Evolutionary conservation across 345 rosid species (phyloP).

Genomic region (Eucalyptus marginata): DNA sequence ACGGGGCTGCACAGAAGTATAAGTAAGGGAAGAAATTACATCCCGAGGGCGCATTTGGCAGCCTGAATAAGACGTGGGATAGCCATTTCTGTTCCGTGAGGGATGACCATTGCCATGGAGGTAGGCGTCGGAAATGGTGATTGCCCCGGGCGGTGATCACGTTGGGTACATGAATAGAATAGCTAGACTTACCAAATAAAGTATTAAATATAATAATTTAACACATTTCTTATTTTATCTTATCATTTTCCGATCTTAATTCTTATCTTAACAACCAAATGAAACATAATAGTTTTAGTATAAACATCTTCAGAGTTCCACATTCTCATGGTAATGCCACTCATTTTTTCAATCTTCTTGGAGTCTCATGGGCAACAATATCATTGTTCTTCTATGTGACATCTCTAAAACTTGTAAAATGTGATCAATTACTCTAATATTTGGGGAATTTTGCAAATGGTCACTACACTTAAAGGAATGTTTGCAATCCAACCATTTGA

Average conservation of each 20-base stretch:
- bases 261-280: rapidly evolving
- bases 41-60: neutral
- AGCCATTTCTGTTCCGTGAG: neutral
- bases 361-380: neutral
- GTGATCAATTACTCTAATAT: neutral
- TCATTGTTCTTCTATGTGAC: neutral
- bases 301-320: rapidly evolving
- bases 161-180: neutral
- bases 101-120: neutral
- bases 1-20: neutral
- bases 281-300: neutral
- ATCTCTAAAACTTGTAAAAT: neutral
- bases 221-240: neutral
- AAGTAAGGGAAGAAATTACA: neutral
- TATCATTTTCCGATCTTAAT: rapidly evolving
- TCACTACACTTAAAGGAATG: neutral
- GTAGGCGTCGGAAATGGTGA: neutral
- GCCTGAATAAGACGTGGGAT: neutral
- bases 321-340: neutral
- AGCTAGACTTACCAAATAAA: neutral
- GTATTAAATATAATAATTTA: rapidly evolving
- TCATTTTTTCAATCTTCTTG: neutral
- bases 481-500: neutral
- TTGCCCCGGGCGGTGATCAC: rapidly evolving
- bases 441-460: neutral